phyloP scores from a whole-genome alignment of 2,329 filamentous ascomycete species.

The Cladosporium austrohemisphaericum region DNA sequence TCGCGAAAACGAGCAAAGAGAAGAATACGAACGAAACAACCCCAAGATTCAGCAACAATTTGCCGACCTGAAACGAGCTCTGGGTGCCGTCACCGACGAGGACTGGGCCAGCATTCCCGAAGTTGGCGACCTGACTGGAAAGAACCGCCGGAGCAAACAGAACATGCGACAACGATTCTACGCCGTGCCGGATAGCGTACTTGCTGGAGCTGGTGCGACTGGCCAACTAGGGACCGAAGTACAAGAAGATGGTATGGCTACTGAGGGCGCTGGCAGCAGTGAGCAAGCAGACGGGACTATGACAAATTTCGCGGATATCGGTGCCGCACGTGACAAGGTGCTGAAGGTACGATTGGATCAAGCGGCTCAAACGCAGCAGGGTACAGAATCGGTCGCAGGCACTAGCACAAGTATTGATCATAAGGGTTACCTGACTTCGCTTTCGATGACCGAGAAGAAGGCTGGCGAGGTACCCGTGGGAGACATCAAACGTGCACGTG shows the following conservation, averaged over 20 bases:
- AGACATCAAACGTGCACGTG: conserved; percentile 89
- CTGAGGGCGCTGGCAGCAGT: conserved; percentile 37
- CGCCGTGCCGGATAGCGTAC: conserved; percentile 91
- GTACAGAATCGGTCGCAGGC: conserved; percentile 66
- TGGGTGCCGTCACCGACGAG: conserved; percentile 85
- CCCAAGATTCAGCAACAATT: conserved; percentile 98
- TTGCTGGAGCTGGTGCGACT: conserved; percentile 78
- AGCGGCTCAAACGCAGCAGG: conserved; percentile 59
- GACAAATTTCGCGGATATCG: conserved; percentile 97
- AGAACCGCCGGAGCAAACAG: conserved; percentile 81
- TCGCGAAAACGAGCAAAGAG: conserved; percentile 83
- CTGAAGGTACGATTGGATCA: conserved; percentile 91
- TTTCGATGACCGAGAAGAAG: conserved; percentile 75
- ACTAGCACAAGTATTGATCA: conserved; percentile 90
- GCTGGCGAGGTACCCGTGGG: conserved; percentile 82
- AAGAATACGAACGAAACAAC: conserved; percentile 95
- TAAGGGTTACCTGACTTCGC: conserved; percentile 89
- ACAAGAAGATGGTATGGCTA: conserved; percentile 64
- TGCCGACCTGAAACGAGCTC: conserved; percentile 85
- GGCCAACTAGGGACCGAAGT: conserved; percentile 83
- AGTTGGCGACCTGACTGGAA: conserved; percentile 92
- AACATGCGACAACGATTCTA: conserved; percentile 82
- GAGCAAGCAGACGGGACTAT: conserved; percentile 74
- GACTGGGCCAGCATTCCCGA: conserved; percentile 96
- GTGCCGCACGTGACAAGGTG: conserved; percentile 92